Percentiles rank a stretch among this genome's conserved stretches.
These are phyloP conservation scores for Aquilaria yunnanensis DNA, from an alignment of 345 rosid genomes.

Conservation along the genomic window DNA sequence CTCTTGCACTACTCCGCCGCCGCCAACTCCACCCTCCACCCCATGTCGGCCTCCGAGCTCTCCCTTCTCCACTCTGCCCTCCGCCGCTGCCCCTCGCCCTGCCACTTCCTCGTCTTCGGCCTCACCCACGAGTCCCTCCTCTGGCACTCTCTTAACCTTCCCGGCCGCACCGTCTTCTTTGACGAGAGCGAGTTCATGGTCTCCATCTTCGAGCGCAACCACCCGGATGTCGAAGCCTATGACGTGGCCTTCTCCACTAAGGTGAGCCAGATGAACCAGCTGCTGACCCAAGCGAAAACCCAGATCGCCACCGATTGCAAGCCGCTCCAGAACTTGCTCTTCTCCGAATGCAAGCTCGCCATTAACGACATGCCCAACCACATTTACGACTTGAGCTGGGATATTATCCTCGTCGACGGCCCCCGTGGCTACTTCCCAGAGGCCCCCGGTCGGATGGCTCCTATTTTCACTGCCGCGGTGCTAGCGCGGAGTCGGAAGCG, in stretches of 20 bases:
- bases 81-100: slow-evolving; percentile 28
- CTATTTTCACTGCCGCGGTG: slow-evolving; percentile 73
- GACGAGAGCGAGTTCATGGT: slow-evolving; percentile 65
- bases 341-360: slow-evolving; percentile 72
- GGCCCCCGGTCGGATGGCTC: slow-evolving; percentile 76
- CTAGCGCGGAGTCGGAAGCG: slow-evolving; percentile 47
- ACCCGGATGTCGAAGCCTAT: slow-evolving; percentile 62
- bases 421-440: slow-evolving; percentile 50
- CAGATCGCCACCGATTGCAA: slow-evolving; percentile 44
- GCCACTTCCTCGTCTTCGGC: slow-evolving; percentile 71
- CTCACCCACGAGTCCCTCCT: slow-evolving; percentile 72
- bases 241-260: slow-evolving; percentile 65
- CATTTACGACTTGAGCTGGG: slow-evolving; percentile 71
- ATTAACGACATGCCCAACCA: slow-evolving; percentile 78
- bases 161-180: slow-evolving; percentile 64
- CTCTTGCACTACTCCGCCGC: slow-evolving; percentile 64
- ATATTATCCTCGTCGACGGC: slow-evolving; percentile 68
- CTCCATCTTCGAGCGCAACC: slow-evolving; percentile 47
- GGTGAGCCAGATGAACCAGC: slow-evolving; percentile 39
- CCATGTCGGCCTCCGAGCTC: slow-evolving; percentile 59
- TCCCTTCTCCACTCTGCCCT: slow-evolving; percentile 38
- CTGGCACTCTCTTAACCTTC: slow-evolving; percentile 62
- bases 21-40: slow-evolving; percentile 38
- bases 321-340: slow-evolving; percentile 76
- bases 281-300: slow-evolving; percentile 28